Evolutionary conservation across 2,329 filamentous ascomycete species (phyloP).

Genomic region (Paecilomyces fulvus): DNA sequence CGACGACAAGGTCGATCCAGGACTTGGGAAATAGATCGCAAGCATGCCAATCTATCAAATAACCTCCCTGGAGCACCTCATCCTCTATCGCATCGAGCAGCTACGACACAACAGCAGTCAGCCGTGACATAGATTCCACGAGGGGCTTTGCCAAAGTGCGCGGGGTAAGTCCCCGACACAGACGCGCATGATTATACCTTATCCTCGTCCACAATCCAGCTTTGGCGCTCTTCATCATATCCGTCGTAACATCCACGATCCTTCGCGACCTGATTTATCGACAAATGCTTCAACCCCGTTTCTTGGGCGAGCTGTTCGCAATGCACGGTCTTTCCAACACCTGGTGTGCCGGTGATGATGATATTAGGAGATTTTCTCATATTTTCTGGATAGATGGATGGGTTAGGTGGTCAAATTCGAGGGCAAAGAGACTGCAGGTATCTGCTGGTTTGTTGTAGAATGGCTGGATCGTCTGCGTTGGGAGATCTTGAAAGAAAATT

Average conservation of each 20-base stretch:
- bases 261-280: conserved; percentile 87
- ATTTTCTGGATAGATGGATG: neutral
- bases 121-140: neutral
- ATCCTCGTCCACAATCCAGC: conserved; percentile 94
- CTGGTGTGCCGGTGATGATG: conserved; percentile 89
- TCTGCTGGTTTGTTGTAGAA: neutral
- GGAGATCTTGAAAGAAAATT: neutral
- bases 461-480: neutral
- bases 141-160: neutral
- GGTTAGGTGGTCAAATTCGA: neutral
- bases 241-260: conserved; percentile 79
- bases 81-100: conserved; percentile 84
- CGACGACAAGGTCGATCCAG: conserved; percentile 92
- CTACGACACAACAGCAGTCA: conserved; percentile 21
- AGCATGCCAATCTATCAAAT: conserved; percentile 95
- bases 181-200: conserved; percentile 50
- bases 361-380: conserved; percentile 63
- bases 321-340: conserved; percentile 91
- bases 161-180: neutral
- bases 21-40: conserved; percentile 89
- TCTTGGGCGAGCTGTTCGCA: conserved; percentile 70
- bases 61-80: conserved; percentile 68
- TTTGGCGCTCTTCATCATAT: conserved; percentile 75
- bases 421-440: neutral
- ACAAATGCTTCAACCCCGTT: conserved; percentile 71